Evolutionary conservation across 2,329 filamentous ascomycete species (phyloP), one percentile per base, ranked within the genome.

Genomic region (Pezicula radicicola): DNA sequence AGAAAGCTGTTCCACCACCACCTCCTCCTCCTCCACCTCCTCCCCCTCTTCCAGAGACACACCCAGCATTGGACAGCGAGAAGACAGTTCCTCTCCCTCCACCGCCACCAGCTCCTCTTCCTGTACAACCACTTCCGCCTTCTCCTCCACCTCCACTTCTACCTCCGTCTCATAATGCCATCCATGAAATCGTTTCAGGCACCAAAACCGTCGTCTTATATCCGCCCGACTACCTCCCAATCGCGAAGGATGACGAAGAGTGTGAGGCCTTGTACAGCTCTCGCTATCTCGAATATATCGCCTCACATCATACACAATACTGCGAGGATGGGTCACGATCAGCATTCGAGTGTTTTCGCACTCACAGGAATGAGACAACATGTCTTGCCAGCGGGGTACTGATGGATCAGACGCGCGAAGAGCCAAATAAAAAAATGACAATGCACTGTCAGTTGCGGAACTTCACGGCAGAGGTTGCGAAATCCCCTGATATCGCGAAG

Each of bases 391-490:
- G 47, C 30, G 51, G 56, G 3, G 55, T 60, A 4, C 40, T 47
- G 12, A 52, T 58, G 16, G 46, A 54, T 5, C 42, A 44, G 2
- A 42, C 36, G 16, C 48, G 48, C 19, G 36, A 40, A 10, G 39
- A 51, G 44, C 52, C 37, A 21, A 9, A 47, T 19, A 46, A 49
- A 6, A 40, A 57, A 19, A 54, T 52, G 4, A 37, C 49, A 2
- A 52, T 57, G 27, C 48, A 60, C 30, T 58, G 57, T 37, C 42
- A 57, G 6, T 37, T 55, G 46, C 52, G 52, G 19, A 55, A 55
- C 36, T 54, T 55, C 43, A 55, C 55, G 1, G 37, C 28, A 12
- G 53, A 55, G 27, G 35, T 16, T 5, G 33, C 15, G 19, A 9
- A 10, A 12, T 30, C 44, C n/a, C 39, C 45, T 40, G 35, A 44